Percentiles rank a stretch among this genome's conserved stretches.
These are phyloP conservation scores for Paralagenidium karlingii DNA, from an alignment of 352 stramenopile genomes.

Conservation along the genomic window DNA sequence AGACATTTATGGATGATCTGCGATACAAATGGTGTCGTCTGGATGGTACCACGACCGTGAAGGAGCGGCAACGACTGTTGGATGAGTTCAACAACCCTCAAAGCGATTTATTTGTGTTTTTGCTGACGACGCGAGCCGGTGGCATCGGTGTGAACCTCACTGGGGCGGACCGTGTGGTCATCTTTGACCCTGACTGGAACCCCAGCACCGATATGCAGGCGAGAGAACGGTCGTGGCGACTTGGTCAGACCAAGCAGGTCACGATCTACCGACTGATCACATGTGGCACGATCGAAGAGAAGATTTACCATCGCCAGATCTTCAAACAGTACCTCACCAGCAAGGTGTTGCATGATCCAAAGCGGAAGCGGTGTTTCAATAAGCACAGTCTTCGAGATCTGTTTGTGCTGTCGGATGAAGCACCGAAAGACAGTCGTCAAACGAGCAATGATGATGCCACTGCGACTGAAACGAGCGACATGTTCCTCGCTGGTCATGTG, in stretches of 20 bases:
- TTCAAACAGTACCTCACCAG: slow-evolving; percentile 99
- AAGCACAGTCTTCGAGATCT: slow-evolving; percentile 93
- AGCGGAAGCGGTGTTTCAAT: slow-evolving; percentile 95
- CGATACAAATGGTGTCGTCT: slow-evolving; percentile 90
- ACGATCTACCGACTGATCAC: slow-evolving; percentile 90
- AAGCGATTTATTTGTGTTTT: slow-evolving; percentile 61
- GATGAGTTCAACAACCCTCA: slow-evolving; percentile 93
- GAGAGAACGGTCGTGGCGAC: slow-evolving; percentile 94
- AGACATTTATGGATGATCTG: slow-evolving; percentile 78
- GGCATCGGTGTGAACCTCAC: slow-evolving; percentile 96
- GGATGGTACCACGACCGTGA: slow-evolving; percentile 94
- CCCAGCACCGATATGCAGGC: slow-evolving; percentile 94
- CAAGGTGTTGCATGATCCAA: slow-evolving; percentile 93
- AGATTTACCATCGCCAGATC: slow-evolving; percentile 99
- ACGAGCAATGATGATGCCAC: slow-evolving; percentile 33
- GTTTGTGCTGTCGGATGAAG: slow-evolving; percentile 85
- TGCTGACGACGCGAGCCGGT: slow-evolving; percentile 84
- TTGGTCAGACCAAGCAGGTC: slow-evolving; percentile 83
- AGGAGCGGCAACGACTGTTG: slow-evolving; percentile 87
- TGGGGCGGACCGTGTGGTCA: slow-evolving; percentile 91
- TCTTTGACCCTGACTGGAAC: slow-evolving; percentile 99
- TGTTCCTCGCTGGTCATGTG: slow-evolving; percentile 84
- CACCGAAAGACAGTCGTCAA: slow-evolving; percentile 18
- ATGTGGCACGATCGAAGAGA: slow-evolving; percentile 98
- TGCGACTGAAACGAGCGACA: slow-evolving; percentile 86